Base-by-base conservation (phyloP, 148 eudicot genomes). In the Euryodendron excelsum region DNA sequence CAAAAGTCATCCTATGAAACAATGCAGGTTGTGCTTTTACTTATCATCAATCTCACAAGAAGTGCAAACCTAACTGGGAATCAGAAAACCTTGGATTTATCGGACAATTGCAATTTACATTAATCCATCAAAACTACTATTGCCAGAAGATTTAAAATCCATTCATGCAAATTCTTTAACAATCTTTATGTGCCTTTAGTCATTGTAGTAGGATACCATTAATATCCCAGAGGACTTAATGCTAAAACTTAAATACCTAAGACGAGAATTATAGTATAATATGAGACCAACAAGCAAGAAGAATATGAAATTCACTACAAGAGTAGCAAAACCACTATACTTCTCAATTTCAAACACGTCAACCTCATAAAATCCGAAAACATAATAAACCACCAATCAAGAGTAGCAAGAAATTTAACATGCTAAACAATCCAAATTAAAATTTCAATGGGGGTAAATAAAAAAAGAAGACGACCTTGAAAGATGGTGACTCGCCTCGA, bases 401-500 rank as follows among this genome's bases (percentile, higher is more conserved):
- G n/a, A 31, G 21, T 63, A 30, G 21, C 20, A 28, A 17, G 39
- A 33, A 63, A 28, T 18, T 47, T n/a, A 30, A 30, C 15, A 28
- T 15, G 9, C 17, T 1, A 73, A 8, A 18, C 67, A 21, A 37
- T 37, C 33, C 55, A 27, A 50, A 52, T 21, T 20, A 14, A 13
- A 58, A 37, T 23, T 1, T 60, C 15, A 34, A 27, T 28, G 60
- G 31, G 53, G 2, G n/a, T 4, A 17, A 31, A 28, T 18, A n/a
- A n/a, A n/a, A n/a, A 14, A 68, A 66, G 30, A 48, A 20, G 28
- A 23, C 28, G 78, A 94, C 98, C 97, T 92, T 92, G n/a, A 89
- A 81, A 85, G 97, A 90, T 39, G 95, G 92, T 9, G 98, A 85
- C 27, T 91, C 84, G 34, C 98, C 96, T 13, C 70, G 74, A 79